These are phyloP conservation scores for Fusarium humuli DNA, from an alignment of 2,329 filamentous ascomycete genomes.

Conservation along the genomic window DNA sequence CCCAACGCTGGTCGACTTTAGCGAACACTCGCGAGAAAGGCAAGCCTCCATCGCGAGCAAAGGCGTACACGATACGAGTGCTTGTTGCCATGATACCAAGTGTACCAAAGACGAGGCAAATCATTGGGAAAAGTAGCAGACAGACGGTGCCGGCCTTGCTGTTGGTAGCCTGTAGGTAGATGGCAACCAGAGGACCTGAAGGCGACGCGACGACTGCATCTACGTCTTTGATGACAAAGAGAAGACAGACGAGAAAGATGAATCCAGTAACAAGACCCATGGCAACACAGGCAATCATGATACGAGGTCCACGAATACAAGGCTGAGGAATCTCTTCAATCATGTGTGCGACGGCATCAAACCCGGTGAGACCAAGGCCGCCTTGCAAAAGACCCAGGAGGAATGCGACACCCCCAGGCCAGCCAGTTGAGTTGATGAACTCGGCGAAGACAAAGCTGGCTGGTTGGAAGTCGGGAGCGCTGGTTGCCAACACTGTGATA, in stretches of 20 bases:
- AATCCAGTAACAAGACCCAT: slow-evolving; percentile 73
- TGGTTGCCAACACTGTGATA: not conserved
- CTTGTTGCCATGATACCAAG: slow-evolving; percentile 74
- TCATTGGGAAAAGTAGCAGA: slow-evolving; percentile 72
- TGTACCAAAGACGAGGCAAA: slow-evolving; percentile 73
- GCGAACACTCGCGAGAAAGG: slow-evolving; percentile 51
- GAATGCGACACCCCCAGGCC: slow-evolving; percentile 52
- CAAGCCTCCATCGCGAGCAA: slow-evolving; percentile 73
- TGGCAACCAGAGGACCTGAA: slow-evolving; percentile 70
- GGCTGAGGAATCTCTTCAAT: slow-evolving; percentile 52
- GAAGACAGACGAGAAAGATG: slow-evolving; percentile 70
- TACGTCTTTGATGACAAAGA: slow-evolving; percentile 69
- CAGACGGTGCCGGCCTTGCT: slow-evolving; percentile 72
- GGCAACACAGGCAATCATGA: slow-evolving; percentile 66
- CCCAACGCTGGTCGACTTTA: slow-evolving; percentile 55
- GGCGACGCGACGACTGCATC: slow-evolving; percentile 61
- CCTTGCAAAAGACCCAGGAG: slow-evolving; percentile 51
- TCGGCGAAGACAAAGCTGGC: slow-evolving; percentile 47
- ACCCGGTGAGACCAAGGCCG: slow-evolving; percentile 50
- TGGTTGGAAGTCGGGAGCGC: slow-evolving; percentile 7
- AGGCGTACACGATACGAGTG: slow-evolving; percentile 74
- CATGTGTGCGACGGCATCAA: slow-evolving; percentile 54
- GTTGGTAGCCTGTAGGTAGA: slow-evolving; percentile 71
- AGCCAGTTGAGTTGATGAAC: slow-evolving; percentile 17
- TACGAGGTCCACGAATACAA: slow-evolving; percentile 48